These are phyloP conservation scores for Globomyces pollinis-pini DNA, from an alignment of 192 early-diverging fungal genomes.

Conservation along the genomic window DNA sequence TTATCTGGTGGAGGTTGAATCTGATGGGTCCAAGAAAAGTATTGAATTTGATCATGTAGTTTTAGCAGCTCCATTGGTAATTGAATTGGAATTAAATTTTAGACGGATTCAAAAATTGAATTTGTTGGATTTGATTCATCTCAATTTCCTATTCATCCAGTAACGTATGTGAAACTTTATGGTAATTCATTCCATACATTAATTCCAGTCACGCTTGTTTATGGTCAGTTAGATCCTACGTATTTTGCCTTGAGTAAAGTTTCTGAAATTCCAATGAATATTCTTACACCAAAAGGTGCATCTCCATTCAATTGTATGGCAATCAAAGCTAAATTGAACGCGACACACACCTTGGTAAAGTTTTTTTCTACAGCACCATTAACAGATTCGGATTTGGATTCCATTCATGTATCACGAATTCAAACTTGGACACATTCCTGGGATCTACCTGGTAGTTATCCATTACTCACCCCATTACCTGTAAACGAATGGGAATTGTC, in stretches of 20 bases:
- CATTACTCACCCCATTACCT: not conserved
- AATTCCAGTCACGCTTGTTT: conserved; percentile 5
- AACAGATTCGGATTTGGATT: not conserved
- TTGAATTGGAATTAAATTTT: not conserved
- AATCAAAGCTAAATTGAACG: not conserved
- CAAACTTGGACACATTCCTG: conserved; percentile 3
- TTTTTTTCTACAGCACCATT: conserved; percentile 9
- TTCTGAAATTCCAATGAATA: conserved; percentile 2
- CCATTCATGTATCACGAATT: not conserved
- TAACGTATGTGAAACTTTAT: not conserved
- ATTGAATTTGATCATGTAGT: not conserved
- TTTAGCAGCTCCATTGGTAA: not conserved
- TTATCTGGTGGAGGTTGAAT: not conserved
- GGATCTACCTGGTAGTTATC: conserved; percentile 10
- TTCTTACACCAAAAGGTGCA: not conserved
- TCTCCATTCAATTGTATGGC: conserved; percentile 9
- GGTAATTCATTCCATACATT: not conserved
- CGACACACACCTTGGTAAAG: conserved; percentile 6
- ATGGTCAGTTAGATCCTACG: not conserved
- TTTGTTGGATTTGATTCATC: not conserved
- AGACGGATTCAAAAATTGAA: not conserved
- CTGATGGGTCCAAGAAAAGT: not conserved
- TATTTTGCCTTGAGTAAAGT: not conserved
- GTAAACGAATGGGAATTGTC: not conserved
- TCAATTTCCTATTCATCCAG: not conserved